phyloP scores from a whole-genome alignment of 495 filamentous ascomycete genomes.

The Halenospora varia region DNA sequence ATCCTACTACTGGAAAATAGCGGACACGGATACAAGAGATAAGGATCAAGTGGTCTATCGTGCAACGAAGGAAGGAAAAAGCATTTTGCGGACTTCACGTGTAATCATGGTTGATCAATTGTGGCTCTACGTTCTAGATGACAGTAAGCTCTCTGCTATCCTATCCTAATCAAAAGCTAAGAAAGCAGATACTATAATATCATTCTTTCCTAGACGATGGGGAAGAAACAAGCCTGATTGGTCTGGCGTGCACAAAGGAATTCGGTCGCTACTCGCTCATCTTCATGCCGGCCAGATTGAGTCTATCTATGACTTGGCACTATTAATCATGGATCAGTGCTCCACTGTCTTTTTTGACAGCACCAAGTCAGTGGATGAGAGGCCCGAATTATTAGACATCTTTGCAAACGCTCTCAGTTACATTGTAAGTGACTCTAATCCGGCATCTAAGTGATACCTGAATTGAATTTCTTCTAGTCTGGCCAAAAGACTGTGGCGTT shows the following conservation, averaged over 20 bases:
- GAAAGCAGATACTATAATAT: conserved; percentile 7
- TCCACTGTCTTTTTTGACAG: conserved; percentile 8
- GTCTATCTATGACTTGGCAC: conserved; percentile 5
- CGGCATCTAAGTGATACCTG: neutral
- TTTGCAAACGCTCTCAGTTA: conserved; percentile 5
- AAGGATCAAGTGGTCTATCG: conserved; percentile 16
- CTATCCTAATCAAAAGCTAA: conserved; percentile 7
- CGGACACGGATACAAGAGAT: neutral
- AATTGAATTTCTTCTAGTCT: neutral
- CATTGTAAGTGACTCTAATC: no score
- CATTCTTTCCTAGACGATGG: conserved; percentile 17
- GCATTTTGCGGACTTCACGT: conserved; percentile 9
- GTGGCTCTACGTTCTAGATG: conserved; percentile 13
- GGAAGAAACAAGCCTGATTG: conserved; percentile 17
- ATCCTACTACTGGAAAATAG: neutral
- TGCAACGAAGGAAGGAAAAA: conserved; percentile 10
- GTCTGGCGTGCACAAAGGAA: conserved; percentile 1
- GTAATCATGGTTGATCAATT: conserved; percentile 16
- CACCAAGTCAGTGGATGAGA: conserved; percentile 3
- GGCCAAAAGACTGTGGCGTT: conserved; percentile 1
- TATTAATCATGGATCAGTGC: conserved; percentile 7
- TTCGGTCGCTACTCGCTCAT: neutral
- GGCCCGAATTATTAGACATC: conserved; percentile 1
- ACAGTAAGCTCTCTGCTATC: conserved; percentile 14
- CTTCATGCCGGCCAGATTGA: conserved; percentile 1